Evolutionary conservation across 768 basidiomycete species (phyloP).

Genomic region (Bullera alba): DNA sequence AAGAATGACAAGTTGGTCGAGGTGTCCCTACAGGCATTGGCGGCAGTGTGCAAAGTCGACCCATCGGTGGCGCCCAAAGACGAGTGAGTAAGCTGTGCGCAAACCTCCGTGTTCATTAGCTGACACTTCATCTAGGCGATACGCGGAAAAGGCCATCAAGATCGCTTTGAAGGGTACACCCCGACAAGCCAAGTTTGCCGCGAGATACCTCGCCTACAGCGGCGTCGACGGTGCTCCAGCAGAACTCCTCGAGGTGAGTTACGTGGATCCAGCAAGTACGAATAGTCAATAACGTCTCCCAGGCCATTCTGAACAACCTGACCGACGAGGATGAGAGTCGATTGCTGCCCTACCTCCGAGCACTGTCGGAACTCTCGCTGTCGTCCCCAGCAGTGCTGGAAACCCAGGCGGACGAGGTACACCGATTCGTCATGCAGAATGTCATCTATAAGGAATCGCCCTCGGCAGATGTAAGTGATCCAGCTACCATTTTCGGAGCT

Average conservation of each 20-base stretch:
- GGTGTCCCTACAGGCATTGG: slow-evolving; percentile 67
- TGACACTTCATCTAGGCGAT: slow-evolving; percentile 51
- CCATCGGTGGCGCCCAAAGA: slow-evolving; percentile 57
- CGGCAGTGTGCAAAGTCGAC: slow-evolving; percentile 60
- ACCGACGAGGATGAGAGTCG: slow-evolving; percentile 47
- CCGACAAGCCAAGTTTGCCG: slow-evolving; percentile 76
- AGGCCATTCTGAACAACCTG: slow-evolving; percentile 6
- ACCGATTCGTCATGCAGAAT: slow-evolving; percentile 53
- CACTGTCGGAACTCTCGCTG: slow-evolving; percentile 66
- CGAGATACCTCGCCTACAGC: slow-evolving; percentile 61
- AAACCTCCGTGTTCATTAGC: neutral
- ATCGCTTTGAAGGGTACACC: slow-evolving; percentile 58
- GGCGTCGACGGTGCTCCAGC: slow-evolving; percentile 53
- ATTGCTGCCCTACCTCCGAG: slow-evolving; percentile 62
- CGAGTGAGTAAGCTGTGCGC: slow-evolving; percentile 53
- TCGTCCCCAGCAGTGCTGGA: slow-evolving; percentile 70
- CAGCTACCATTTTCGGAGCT: neutral
- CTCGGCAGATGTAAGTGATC: slow-evolving; percentile 22
- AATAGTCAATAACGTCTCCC: neutral
- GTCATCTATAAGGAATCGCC: slow-evolving; percentile 23
- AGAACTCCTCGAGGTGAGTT: slow-evolving; percentile 60
- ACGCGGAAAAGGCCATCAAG: slow-evolving; percentile 58
- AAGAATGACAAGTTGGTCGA: slow-evolving; percentile 56
- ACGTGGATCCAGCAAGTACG: neutral
- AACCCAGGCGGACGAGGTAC: slow-evolving; percentile 65